Base-by-base conservation (phyloP, 257 asterid genomes). In the Oldenlandia corymbosa region DNA sequence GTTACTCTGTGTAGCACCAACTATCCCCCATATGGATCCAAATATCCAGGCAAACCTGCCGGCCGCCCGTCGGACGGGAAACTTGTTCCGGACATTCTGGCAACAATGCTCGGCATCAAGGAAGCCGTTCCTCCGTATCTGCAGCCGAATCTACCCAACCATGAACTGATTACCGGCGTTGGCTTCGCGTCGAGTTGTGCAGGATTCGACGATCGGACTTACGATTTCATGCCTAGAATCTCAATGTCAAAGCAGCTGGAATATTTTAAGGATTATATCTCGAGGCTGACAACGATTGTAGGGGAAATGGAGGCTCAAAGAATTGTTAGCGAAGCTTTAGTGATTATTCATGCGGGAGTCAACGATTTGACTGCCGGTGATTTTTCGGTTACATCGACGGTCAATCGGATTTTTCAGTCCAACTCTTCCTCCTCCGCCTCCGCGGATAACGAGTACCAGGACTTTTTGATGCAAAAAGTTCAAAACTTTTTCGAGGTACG, bases 141-240 rank as follows among this genome's bases (percentile, higher is more conserved):
- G 68, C 78, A 75, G 12, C 95, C 94, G 2, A 32, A 72, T 67
- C 53, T 90, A 10, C 70, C 95, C 0, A 72, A 85, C 9, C 14
- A 70, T 0, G 94, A 90, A 10, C 60, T 87, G 6, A 58, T 69
- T 9, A 81, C 91, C 0, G 95, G 97, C 5, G 97, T 86, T 50
- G 78, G 81, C 71, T 86, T 89, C 42, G 95, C 96, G 0, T 90
- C 97, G 27, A 95, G 86, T 6, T 94, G 88, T 12, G 85, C 94
- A 4, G 97, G 97, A 4, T 79, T 52, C 10, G 98, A 91, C 31
- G 95, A 86, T 52, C 52, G 75, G n/a, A 91, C 98, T 0, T 67
- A 88, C 8, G 31, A 68, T 13, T 0, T 71, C 10, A 68, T 88
- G 7, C 60, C 23, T 24, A 87, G 66, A n/a, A 88, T 88, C 68